These are phyloP conservation scores for Haematococcus lacustris DNA, from an alignment of 139 green algal genomes.

Conservation along the genomic window DNA sequence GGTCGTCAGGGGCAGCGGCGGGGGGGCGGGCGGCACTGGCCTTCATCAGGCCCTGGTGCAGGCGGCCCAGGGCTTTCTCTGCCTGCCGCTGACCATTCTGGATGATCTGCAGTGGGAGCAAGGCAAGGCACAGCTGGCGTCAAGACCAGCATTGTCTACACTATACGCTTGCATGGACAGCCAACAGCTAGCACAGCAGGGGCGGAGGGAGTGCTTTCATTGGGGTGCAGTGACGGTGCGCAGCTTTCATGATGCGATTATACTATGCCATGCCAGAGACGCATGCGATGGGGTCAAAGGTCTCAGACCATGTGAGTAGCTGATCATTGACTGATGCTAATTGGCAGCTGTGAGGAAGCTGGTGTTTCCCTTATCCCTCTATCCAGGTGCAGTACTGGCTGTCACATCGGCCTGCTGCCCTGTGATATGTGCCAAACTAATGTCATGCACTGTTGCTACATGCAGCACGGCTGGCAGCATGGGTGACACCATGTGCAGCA, in stretches of 20 bases:
- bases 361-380: background rate
- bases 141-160: too few species aligned
- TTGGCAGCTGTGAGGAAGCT: background rate
- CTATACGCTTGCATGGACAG: background rate
- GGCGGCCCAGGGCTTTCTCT: slow-evolving; percentile 14
- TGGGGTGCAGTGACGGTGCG: background rate
- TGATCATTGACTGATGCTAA: too few species aligned
- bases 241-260: background rate
- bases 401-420: background rate
- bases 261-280: background rate
- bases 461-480: background rate
- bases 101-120: too few species aligned
- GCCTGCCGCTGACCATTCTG: slow-evolving; percentile 2
- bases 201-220: background rate
- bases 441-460: background rate
- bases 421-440: background rate
- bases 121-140: too few species aligned
- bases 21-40: background rate
- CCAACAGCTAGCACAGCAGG: background rate
- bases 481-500: background rate
- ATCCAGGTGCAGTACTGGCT: too few species aligned
- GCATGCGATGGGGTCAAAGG: too few species aligned
- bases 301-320: too few species aligned
- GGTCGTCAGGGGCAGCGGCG: background rate
- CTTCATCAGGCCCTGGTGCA: slow-evolving; percentile 9